A percentile compares a stretch with the other conserved stretches of the same genome.
Conservation (phyloP, 2,329 filamentous ascomycete species). For the Diaporthe amygdali region DNA sequence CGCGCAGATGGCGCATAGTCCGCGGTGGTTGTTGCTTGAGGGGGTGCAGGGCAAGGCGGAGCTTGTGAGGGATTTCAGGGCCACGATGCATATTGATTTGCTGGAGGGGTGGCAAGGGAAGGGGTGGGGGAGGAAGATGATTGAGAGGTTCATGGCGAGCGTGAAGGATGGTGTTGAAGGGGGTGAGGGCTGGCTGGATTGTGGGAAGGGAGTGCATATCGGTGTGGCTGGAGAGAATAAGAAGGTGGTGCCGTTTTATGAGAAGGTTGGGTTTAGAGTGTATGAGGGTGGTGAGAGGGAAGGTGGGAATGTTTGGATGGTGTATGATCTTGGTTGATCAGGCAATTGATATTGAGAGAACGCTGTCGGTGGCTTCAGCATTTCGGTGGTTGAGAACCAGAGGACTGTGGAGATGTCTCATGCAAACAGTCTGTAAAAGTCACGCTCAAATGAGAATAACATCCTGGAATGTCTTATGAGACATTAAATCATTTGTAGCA, state of each 20-base stretch:
- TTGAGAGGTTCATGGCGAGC: conserved; percentile 46
- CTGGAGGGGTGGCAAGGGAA: conserved; percentile 45
- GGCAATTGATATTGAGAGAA: background rate
- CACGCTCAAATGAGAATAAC: background rate
- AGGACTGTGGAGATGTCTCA: background rate
- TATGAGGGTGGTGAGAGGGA: conserved; percentile 38
- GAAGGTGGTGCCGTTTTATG: conserved; percentile 54
- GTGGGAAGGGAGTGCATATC: conserved; percentile 47
- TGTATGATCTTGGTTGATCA: background rate
- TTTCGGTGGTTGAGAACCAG: background rate
- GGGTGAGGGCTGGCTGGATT: conserved; percentile 29
- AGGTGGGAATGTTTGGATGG: conserved; percentile 26
- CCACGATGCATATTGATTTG: conserved; percentile 57
- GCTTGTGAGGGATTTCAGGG: conserved; percentile 40
- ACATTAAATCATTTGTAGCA: too few relatives aligned
- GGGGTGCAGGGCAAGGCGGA: conserved; percentile 40
- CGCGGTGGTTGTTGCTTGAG: conserved; percentile 44
- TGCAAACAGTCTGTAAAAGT: too few relatives aligned
- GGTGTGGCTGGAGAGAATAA: conserved; percentile 51
- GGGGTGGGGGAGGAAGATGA: conserved; percentile 50
- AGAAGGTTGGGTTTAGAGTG: conserved; percentile 50
- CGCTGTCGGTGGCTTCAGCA: background rate
- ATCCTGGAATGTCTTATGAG: too few relatives aligned
- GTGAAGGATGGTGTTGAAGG: conserved; percentile 30
- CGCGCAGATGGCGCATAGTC: conserved; percentile 47